Evolutionary conservation across 148 eudicot genomes (phyloP).

Genomic region (Dysphania ambrosioides): DNA sequence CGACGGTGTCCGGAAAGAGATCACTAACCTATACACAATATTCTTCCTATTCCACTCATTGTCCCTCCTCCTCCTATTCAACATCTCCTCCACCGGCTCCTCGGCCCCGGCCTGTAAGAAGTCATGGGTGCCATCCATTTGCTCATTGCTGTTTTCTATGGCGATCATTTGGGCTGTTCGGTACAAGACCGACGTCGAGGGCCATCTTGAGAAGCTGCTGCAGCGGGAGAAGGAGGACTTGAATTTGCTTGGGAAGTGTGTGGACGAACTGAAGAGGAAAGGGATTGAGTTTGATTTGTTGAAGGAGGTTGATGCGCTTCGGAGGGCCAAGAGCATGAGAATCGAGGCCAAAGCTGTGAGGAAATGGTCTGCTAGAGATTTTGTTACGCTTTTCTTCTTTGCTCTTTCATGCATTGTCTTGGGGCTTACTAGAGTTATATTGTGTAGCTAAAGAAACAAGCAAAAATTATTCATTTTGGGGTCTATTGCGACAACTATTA

Average conservation of each 20-base stretch:
- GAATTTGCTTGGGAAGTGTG: constrained; percentile 61
- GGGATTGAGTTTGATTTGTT: constrained; percentile 76
- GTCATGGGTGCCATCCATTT: constrained; percentile 71
- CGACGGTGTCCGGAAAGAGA: constrained; percentile 51
- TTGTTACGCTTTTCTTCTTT: constrained; percentile 63
- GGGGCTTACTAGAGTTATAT: constrained; percentile 58
- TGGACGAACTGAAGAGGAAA: constrained; percentile 70
- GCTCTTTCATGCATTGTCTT: constrained; percentile 56
- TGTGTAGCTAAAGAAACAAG: constrained; percentile 33
- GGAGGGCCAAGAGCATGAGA: constrained; percentile 71
- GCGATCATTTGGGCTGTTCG: constrained; percentile 69
- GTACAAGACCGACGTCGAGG: constrained; percentile 65
- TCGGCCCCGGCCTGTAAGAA: constrained; percentile 36
- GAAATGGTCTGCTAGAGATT: constrained; percentile 75
- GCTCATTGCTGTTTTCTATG: constrained; percentile 57
- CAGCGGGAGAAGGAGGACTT: constrained; percentile 73
- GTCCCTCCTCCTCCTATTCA: constrained; percentile 61
- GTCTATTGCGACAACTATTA: not conserved
- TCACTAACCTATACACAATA: constrained; percentile 72
- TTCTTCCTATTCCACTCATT: constrained; percentile 79
- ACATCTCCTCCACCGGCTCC: constrained; percentile 29
- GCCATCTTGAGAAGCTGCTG: constrained; percentile 56
- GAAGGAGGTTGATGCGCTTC: constrained; percentile 70
- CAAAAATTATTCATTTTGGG: not conserved
- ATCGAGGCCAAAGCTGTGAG: constrained; percentile 49